phyloP scores from a whole-genome alignment of 164 flowering plant genomes.

The Tetrastigma voinierianum region DNA sequence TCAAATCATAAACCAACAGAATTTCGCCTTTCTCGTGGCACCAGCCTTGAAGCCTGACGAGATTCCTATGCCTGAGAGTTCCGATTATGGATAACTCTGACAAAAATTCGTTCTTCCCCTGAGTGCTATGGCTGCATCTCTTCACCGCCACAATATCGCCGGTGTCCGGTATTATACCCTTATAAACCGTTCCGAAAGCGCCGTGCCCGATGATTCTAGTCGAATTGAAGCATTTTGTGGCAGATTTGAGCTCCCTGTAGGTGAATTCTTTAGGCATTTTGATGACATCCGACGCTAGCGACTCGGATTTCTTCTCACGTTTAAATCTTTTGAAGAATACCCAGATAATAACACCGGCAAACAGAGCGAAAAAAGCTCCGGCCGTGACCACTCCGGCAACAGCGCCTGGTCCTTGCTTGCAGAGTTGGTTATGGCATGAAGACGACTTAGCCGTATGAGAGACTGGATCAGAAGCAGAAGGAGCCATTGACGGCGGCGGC shows the following conservation, averaged over 20 bases:
- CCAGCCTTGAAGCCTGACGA: constrained; percentile 88
- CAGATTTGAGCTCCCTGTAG: constrained; percentile 66
- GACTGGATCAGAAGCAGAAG: constrained; percentile 18
- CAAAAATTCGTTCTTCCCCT: constrained; percentile 76
- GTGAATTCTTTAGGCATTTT: constrained; percentile 73
- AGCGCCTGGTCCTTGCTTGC: constrained; percentile 58
- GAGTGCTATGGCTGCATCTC: constrained; percentile 70
- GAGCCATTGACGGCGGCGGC: constrained; percentile 36
- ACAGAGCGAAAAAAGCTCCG: constrained; percentile 64
- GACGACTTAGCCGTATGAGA: constrained; percentile 30
- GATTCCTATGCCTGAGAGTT: constrained; percentile 84
- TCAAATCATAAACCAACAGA: constrained; percentile 75
- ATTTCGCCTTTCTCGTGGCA: constrained; percentile 96
- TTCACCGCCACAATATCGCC: constrained; percentile 83
- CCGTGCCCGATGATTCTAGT: constrained; percentile 76
- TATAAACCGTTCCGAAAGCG: constrained; percentile 89
- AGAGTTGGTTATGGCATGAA: constrained; percentile 60
- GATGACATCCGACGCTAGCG: constrained; percentile 55
- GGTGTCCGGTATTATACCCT: constrained; percentile 60
- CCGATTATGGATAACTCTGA: constrained; percentile 93
- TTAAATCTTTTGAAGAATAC: constrained; percentile 49
- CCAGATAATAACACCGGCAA: constrained; percentile 65
- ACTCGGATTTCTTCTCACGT: constrained; percentile 31
- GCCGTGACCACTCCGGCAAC: constrained; percentile 87
- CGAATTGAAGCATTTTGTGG: constrained; percentile 69